A percentile compares a stretch with the other conserved stretches of the same genome.
phyloP scores from a whole-genome alignment of 306 rosid genomes.

The Parietaria judaica region DNA sequence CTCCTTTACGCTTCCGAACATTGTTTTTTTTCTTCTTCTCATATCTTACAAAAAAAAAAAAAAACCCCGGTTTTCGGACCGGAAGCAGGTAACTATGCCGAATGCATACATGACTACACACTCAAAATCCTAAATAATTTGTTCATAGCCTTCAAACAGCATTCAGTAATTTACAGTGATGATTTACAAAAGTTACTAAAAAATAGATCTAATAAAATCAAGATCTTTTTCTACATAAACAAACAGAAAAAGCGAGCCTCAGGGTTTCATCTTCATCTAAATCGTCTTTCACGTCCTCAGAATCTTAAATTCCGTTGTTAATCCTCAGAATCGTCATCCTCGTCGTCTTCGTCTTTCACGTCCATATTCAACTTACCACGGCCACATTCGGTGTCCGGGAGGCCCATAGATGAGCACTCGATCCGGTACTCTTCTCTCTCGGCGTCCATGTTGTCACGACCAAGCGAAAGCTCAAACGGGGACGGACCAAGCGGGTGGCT shows the following conservation, averaged over 20 bases:
- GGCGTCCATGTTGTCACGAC: slow-evolving; percentile 51
- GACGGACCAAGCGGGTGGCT: slow-evolving; percentile 58
- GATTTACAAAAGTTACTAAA: too few relatives aligned
- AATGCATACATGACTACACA: too few relatives aligned
- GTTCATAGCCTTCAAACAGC: too few relatives aligned
- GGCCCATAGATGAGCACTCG: slow-evolving; percentile 48
- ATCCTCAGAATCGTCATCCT: slow-evolving; percentile 38
- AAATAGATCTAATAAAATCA: too few relatives aligned
- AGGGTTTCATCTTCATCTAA: neutral
- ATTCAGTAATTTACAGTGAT: too few relatives aligned
- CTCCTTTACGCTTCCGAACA: neutral
- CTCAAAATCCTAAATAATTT: too few relatives aligned
- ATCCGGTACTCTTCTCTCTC: slow-evolving; percentile 60
- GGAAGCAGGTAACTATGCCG: too few relatives aligned
- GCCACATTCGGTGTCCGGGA: slow-evolving; percentile 37
- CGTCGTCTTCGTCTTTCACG: slow-evolving; percentile 37
- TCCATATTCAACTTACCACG: slow-evolving; percentile 43
- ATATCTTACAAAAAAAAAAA: too few relatives aligned
- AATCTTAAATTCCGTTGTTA: slow-evolving; percentile 1
- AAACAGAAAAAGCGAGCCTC: neutral
- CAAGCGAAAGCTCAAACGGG: slow-evolving; percentile 48
- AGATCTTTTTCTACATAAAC: neutral
- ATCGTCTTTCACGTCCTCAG: neutral
- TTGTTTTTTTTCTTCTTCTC: too few relatives aligned
- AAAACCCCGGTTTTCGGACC: too few relatives aligned